Evolutionary conservation across 2,329 filamentous ascomycete genomes (phyloP).

Genomic region (Thielaviopsis cerberus): DNA sequence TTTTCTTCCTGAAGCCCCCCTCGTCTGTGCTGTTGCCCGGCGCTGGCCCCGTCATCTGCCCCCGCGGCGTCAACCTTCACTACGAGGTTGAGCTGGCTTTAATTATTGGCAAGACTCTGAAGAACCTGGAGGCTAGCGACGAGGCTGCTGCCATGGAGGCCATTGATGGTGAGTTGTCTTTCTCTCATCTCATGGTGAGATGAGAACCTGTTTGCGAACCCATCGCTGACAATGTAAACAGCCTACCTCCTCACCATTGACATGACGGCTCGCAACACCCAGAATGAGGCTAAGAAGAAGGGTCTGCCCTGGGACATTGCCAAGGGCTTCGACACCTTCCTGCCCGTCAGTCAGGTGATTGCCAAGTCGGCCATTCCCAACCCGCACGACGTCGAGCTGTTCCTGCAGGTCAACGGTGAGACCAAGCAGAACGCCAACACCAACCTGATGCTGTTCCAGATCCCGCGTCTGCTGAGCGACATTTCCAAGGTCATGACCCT

Average conservation of each 20-base stretch:
- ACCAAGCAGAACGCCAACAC: conserved; percentile 71
- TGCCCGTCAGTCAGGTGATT: conserved; percentile 69
- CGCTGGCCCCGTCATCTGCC: conserved; percentile 62
- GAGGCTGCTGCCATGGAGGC: conserved; percentile 59
- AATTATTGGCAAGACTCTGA: conserved; percentile 64
- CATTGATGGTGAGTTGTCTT: conserved; percentile 45
- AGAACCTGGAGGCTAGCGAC: conserved; percentile 58
- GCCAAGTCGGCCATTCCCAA: conserved; percentile 62
- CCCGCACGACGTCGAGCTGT: conserved; percentile 76
- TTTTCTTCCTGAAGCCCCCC: conserved; percentile 95
- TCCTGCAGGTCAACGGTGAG: conserved; percentile 65
- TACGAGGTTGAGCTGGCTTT: conserved; percentile 90
- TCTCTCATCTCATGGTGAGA: background rate
- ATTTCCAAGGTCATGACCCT: conserved; percentile 91
- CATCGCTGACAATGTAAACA: conserved; percentile 17
- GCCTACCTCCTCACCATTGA: conserved; percentile 85
- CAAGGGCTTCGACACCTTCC: conserved; percentile 96
- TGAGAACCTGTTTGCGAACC: background rate
- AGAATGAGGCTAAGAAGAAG: conserved; percentile 94
- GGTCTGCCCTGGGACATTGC: conserved; percentile 89
- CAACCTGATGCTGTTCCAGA: conserved; percentile 82
- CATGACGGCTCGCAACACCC: conserved; percentile 89
- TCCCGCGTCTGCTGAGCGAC: conserved; percentile 72
- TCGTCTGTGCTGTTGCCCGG: conserved; percentile 67
- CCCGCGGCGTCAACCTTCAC: conserved; percentile 68